These are phyloP conservation scores for Yueomyces sp. DNA, from an alignment of 805 yeast genomes.

Conservation along the genomic window DNA sequence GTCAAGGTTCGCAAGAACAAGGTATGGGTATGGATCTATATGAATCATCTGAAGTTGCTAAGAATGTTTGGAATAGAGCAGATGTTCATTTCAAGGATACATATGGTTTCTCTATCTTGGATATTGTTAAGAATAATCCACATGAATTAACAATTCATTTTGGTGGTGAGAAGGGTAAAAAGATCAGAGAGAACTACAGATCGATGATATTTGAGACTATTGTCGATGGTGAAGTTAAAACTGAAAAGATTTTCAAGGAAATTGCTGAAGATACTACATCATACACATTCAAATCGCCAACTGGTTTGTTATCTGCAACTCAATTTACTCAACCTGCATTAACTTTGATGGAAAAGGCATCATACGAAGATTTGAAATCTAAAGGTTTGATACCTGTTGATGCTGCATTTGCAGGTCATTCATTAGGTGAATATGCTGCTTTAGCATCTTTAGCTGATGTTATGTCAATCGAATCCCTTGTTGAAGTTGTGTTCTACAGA, in stretches of 20 bases:
- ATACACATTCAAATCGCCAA: slow-evolving; percentile 80
- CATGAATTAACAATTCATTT: slow-evolving; percentile 89
- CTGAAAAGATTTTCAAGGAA: slow-evolving; percentile 92
- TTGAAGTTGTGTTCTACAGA: slow-evolving; percentile 96
- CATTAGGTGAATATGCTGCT: slow-evolving; percentile 98
- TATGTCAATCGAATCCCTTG: slow-evolving; percentile 95
- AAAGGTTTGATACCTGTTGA: slow-evolving; percentile 92
- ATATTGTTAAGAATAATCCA: slow-evolving; percentile 93
- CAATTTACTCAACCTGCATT: slow-evolving; percentile 99
- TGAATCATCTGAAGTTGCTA: slow-evolving; percentile 80
- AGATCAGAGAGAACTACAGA: slow-evolving; percentile 85
- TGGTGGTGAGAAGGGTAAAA: slow-evolving; percentile 96
- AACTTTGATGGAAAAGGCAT: slow-evolving; percentile 98
- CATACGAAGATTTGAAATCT: slow-evolving; percentile 92
- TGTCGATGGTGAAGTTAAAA: slow-evolving; percentile 66
- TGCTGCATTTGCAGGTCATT: slow-evolving; percentile 96
- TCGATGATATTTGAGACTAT: slow-evolving; percentile 97
- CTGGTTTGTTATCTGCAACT: slow-evolving; percentile 93
- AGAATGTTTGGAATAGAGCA: slow-evolving; percentile 95
- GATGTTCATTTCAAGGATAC: slow-evolving; percentile 83
- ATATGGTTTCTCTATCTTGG: slow-evolving; percentile 93
- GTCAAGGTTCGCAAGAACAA: slow-evolving; percentile 99
- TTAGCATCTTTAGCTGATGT: slow-evolving; percentile 94
- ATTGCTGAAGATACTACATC: slow-evolving; percentile 73
- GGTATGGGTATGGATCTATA: slow-evolving; percentile 99